Evolutionary conservation across 768 basidiomycete species (phyloP), one percentile per base, ranked within the genome.

Genomic region (Tephrocybe sp.): DNA sequence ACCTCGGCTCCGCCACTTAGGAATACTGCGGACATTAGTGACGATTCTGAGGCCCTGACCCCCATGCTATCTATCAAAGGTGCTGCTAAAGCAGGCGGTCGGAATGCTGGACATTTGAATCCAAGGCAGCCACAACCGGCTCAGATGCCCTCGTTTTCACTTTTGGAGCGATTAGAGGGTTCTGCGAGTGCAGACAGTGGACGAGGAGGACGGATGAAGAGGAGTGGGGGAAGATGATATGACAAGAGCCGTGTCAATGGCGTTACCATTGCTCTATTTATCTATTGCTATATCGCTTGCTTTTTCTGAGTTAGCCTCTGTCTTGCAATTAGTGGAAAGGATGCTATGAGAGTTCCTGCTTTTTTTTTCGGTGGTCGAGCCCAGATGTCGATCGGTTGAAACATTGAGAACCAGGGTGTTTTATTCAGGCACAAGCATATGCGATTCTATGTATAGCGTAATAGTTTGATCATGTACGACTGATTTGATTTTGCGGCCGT

Each of bases 21-120:
- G 16, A 49, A 46, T 48, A 33, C 44, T 54, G 35, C 22, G 23
- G 45, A 31, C 35, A 42, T 22, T 20, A 30, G 19, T 13, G 39
- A 35, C 19, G 46, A 41, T 39, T 23, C 31, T 39, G 45, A 56
- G 20, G 33, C 32, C 23, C 38, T 38, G 9, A 43, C 58, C 55
- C 72, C 73, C 10, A 60, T 77, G 35, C 75, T 65, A 54, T 80
- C 76, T 55, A 82, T 82, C 56, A 79, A 75, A 57, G 80, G 80
- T 45, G 80, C 80, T 20, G 80, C 80, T 14, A 54, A 44, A 32
- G 42, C 53, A 39, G 39, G 49, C 26, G 49, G 43, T 31, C 40
- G 41, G 26, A 48, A 39, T 39, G 44, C 49, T 42, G 42, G 40
- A 12, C 45, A 16, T 39, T 47, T 55, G 38, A 40, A 23, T 26